Conservation (phyloP, 2,329 filamentous ascomycete genomes). For the Furcasterigmium sp. region DNA sequence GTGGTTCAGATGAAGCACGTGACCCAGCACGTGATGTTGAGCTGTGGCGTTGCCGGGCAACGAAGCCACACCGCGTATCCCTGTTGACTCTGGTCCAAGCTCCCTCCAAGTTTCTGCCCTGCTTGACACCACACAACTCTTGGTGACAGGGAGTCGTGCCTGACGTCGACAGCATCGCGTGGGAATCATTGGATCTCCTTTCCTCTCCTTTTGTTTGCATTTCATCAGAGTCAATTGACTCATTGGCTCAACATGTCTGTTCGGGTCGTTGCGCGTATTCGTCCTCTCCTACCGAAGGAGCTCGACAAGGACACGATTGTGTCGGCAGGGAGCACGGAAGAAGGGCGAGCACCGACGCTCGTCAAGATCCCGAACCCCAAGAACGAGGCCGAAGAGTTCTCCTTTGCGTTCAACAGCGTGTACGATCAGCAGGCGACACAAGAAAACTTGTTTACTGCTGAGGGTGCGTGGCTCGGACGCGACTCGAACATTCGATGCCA, state of each 20-base stretch:
- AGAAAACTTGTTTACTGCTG: constrained; percentile 80
- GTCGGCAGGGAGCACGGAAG: constrained; percentile 55
- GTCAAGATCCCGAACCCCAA: constrained; percentile 92
- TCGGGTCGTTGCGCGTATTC: constrained; percentile 83
- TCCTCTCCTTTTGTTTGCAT: background rate
- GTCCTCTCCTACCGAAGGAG: constrained; percentile 82
- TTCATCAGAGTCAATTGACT: constrained; percentile 2
- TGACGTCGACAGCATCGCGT: background rate
- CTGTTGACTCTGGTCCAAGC: constrained; percentile 5
- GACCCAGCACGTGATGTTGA: background rate
- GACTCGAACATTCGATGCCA: constrained; percentile 1
- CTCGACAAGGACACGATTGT: constrained; percentile 85
- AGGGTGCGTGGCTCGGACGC: constrained; percentile 54
- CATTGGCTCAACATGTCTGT: constrained; percentile 51
- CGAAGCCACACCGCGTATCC: constrained; percentile 1
- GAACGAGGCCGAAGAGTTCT: constrained; percentile 85
- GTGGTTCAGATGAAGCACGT: background rate
- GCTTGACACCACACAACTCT: constrained; percentile 6
- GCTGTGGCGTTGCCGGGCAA: constrained; percentile 5
- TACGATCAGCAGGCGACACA: constrained; percentile 79
- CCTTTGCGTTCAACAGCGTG: constrained; percentile 90
- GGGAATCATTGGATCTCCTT: background rate
- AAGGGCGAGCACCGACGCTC: constrained; percentile 58
- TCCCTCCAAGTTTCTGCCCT: constrained; percentile 1
- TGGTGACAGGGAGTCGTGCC: background rate